phyloP scores from a whole-genome alignment of 2,329 filamentous ascomycete genomes.

The Cryphonectria carpinicola region DNA sequence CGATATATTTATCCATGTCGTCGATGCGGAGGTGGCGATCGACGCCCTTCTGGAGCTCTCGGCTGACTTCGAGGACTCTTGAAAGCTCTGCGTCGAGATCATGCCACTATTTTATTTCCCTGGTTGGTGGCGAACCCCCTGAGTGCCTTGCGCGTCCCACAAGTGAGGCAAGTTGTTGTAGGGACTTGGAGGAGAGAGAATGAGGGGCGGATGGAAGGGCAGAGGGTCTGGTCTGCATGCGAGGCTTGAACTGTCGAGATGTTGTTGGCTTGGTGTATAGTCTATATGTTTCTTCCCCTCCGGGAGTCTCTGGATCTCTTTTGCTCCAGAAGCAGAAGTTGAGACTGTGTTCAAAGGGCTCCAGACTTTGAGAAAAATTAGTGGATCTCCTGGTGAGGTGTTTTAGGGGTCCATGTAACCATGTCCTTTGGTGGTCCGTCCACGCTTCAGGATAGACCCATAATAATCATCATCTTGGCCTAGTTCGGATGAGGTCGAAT shows the following conservation, averaged over 20 bases:
- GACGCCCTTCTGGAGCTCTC: neutral
- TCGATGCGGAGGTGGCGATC: neutral
- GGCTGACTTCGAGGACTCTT: neutral
- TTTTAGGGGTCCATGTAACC: slow-evolving; percentile 12
- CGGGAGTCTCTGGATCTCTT: neutral
- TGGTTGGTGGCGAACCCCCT: neutral
- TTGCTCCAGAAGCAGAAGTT: neutral
- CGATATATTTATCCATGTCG: slow-evolving; percentile 39
- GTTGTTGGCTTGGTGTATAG: neutral
- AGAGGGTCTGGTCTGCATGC: neutral
- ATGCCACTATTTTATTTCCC: neutral
- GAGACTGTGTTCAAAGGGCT: neutral
- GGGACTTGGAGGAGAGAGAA: neutral
- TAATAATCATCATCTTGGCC: neutral
- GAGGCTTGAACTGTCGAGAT: neutral
- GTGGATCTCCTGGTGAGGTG: slow-evolving; percentile 9
- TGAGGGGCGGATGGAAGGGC: neutral
- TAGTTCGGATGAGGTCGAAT: neutral
- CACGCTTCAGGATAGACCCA: slow-evolving; percentile 4
- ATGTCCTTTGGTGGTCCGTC: slow-evolving; percentile 1
- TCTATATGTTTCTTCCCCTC: neutral
- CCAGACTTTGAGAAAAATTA: neutral
- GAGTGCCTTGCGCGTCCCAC: neutral
- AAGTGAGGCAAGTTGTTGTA: neutral
- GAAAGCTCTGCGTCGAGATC: neutral